These are phyloP conservation scores for Panicum miliaceum DNA, from an alignment of 176 grass and related monocot species.

Conservation along the genomic window DNA sequence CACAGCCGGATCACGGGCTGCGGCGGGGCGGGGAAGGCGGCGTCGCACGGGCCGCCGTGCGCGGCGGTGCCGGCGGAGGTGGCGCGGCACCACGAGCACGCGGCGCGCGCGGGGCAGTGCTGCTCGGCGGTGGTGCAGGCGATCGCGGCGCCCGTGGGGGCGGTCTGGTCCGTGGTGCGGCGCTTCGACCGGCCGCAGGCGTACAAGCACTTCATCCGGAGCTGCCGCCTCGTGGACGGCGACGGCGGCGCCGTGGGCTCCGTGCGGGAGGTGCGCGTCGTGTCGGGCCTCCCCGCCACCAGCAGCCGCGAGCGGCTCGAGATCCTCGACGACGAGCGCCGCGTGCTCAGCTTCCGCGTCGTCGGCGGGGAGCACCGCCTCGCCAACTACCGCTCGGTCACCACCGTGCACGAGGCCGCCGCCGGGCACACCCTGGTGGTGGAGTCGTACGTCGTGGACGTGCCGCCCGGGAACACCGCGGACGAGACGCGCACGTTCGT, in stretches of 20 bases:
- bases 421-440: conserved; percentile 49
- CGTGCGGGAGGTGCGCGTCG: conserved; percentile 74
- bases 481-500: conserved; percentile 82
- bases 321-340: conserved; percentile 92
- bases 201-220: conserved; percentile 87
- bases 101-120: conserved; percentile 57
- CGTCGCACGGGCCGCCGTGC: conserved; percentile 48
- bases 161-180: conserved; percentile 84
- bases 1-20: conserved; percentile 32
- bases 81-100: conserved; percentile 59
- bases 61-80: conserved; percentile 56
- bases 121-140: conserved; percentile 74
- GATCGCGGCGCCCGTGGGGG: conserved; percentile 51
- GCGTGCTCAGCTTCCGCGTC: conserved; percentile 84
- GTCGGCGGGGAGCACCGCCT: conserved; percentile 95
- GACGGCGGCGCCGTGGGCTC: conserved; percentile 60
- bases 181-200: conserved; percentile 89
- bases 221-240: conserved; percentile 64
- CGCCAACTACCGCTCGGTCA: conserved; percentile 84
- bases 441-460: conserved; percentile 81
- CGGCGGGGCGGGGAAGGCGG: neutral
- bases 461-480: conserved; percentile 71
- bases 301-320: conserved; percentile 90
- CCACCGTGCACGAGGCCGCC: conserved; percentile 59
- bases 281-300: conserved; percentile 79